A percentile compares a stretch with the other conserved stretches of the same genome.
These are phyloP conservation scores for Metschnikowia dekortorum DNA, from an alignment of 805 yeast species.

Conservation along the genomic window DNA sequence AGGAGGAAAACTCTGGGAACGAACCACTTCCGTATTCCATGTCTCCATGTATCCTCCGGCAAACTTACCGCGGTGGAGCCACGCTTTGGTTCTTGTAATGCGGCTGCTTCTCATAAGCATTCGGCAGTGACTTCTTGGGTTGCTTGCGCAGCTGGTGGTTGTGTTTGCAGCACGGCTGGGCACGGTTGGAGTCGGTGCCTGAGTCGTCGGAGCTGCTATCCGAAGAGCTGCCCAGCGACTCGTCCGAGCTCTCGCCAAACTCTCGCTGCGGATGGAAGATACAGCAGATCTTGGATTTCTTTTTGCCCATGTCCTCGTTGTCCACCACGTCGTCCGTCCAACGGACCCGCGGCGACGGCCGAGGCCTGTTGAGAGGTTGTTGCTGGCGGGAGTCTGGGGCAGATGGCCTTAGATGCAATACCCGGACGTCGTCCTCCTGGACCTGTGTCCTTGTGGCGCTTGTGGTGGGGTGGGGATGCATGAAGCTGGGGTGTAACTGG, in stretches of 20 bases:
- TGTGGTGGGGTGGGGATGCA: not conserved
- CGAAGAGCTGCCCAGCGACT: conserved; percentile 12
- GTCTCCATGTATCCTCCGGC: too few species aligned
- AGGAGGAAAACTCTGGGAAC: too few species aligned
- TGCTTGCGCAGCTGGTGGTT: conserved; percentile 17
- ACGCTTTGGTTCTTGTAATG: conserved; percentile 23
- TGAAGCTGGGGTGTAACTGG: not conserved
- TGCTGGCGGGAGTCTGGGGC: conserved; percentile 5
- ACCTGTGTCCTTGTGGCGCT: not conserved
- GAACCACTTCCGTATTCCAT: too few species aligned
- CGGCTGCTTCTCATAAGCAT: conserved; percentile 90
- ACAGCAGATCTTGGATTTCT: conserved; percentile 88
- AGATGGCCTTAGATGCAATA: conserved; percentile 17
- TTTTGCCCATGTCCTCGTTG: conserved; percentile 83
- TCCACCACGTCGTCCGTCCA: conserved; percentile 89
- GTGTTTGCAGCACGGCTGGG: conserved; percentile 8
- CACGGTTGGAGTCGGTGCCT: conserved; percentile 19
- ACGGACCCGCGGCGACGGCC: conserved; percentile 52
- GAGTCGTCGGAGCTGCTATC: conserved; percentile 27
- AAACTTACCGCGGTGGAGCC: conserved; percentile 4
- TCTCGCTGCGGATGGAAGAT: conserved; percentile 74
- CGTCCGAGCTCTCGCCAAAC: conserved; percentile 43
- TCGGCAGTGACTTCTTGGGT: conserved; percentile 44
- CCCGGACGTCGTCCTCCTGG: not conserved
- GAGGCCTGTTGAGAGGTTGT: conserved; percentile 11